phyloP scores from a whole-genome alignment of 176 grass and related monocot genomes.

The Oryza coarctata region DNA sequence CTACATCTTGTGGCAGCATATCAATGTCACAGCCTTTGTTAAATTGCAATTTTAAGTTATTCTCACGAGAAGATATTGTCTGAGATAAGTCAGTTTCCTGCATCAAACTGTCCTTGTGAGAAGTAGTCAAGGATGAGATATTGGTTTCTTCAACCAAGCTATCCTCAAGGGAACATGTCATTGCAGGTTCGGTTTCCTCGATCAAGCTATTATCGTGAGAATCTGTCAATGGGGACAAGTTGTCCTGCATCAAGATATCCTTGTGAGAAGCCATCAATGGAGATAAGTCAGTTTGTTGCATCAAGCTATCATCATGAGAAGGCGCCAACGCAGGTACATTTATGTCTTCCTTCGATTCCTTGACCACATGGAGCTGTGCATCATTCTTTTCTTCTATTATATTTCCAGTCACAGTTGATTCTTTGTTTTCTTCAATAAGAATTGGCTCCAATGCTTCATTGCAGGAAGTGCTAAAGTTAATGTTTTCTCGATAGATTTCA shows the following conservation, averaged over 20 bases:
- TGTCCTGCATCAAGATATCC: conserved; percentile 31
- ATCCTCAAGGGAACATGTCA: conserved; percentile 25
- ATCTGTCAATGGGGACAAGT: conserved; percentile 22
- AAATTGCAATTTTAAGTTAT: conserved; percentile 39
- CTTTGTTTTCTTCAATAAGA: conserved; percentile 40
- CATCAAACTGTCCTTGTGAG: conserved; percentile 27
- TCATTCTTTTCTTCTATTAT: conserved; percentile 41
- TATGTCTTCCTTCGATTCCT: conserved; percentile 42
- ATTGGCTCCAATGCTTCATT: conserved; percentile 15
- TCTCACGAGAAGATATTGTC: conserved; percentile 30
- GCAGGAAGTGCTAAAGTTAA: conserved; percentile 9
- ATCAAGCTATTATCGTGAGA: conserved; percentile 29
- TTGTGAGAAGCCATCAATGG: conserved; percentile 26
- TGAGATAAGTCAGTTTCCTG: conserved; percentile 27
- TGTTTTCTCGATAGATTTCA: conserved; percentile 30
- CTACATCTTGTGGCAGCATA: conserved; percentile 42
- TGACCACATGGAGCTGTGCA: conserved; percentile 29
- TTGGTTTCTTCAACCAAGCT: conserved; percentile 28
- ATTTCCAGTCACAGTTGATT: conserved; percentile 15
- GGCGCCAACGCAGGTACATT: conserved; percentile 7
- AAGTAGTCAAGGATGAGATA: conserved; percentile 24
- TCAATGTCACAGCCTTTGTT: conserved; percentile 32
- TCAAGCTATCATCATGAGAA: conserved; percentile 32
- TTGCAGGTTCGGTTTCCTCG: conserved; percentile 12
- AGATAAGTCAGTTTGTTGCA: conserved; percentile 35